Evolutionary conservation across 345 rosid genomes (phyloP).

Genomic region (Aquilaria malaccensis): DNA sequence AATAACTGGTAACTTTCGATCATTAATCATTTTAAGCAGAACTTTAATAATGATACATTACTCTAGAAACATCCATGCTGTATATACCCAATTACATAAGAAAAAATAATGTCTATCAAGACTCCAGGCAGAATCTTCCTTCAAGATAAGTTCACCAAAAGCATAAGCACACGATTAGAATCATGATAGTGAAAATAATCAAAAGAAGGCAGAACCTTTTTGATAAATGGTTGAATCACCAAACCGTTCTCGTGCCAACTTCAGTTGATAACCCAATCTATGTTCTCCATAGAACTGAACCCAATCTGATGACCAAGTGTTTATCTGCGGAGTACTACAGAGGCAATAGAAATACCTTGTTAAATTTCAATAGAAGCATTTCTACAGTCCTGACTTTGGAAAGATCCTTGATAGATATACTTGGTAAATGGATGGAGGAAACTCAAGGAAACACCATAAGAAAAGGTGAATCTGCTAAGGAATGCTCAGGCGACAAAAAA

Average conservation of each 20-base stretch:
- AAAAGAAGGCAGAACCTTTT: conserved; percentile 42
- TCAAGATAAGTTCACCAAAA: not conserved
- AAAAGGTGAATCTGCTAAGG: not conserved
- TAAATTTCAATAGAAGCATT: conserved; percentile 2
- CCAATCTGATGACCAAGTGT: conserved; percentile 88
- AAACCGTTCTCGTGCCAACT: conserved; percentile 59
- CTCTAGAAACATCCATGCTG: not conserved
- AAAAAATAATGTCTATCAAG: not conserved
- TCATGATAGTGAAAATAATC: not conserved
- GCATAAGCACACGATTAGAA: not conserved
- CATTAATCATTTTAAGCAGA: too few relatives aligned
- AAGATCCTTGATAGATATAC: not conserved
- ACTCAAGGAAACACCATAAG: not conserved
- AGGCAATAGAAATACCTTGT: conserved; percentile 11
- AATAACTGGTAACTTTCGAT: not conserved
- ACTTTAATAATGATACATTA: too few relatives aligned
- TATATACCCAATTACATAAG: not conserved
- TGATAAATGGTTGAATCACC: conserved; percentile 65
- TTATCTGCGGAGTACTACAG: conserved; percentile 84
- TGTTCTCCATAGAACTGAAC: conserved; percentile 74
- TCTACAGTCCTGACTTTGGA: not conserved
- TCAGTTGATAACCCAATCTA: conserved; percentile 84
- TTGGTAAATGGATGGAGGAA: not conserved
- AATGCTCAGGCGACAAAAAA: conserved; percentile 5
- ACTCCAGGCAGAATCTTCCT: not conserved